These are phyloP conservation scores for Phialocephala sp. DNA, from an alignment of 2,329 filamentous ascomycete species.

Conservation along the genomic window DNA sequence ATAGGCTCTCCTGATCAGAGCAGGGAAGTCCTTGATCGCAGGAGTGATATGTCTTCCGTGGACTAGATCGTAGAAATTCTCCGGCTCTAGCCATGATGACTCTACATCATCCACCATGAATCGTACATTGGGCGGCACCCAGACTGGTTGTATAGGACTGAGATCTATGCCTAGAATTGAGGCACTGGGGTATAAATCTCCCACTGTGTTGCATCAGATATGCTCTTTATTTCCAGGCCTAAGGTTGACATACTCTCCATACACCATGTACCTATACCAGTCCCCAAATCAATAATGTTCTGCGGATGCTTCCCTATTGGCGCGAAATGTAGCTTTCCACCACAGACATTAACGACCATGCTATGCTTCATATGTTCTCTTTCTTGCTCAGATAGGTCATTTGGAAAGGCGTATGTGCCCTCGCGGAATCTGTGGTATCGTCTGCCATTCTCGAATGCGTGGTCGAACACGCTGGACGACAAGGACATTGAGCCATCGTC, in stretches of 20 bases:
- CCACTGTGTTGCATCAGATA: conserved; percentile 46
- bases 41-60: conserved; percentile 50
- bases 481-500: conserved; percentile 25
- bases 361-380: conserved; percentile 46
- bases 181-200: conserved; percentile 61
- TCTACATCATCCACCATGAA: conserved; percentile 59
- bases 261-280: conserved; percentile 64
- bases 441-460: conserved; percentile 58
- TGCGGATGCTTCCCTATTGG: conserved; percentile 47
- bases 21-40: conserved; percentile 14
- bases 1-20: conserved; percentile 16
- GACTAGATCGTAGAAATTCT: conserved; percentile 59
- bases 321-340: conserved; percentile 47
- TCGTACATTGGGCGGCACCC: conserved; percentile 73
- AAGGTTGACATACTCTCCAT: conserved; percentile 45
- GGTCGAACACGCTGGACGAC: conserved; percentile 50
- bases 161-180: conserved; percentile 66
- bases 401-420: conserved; percentile 47
- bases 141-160: conserved; percentile 66
- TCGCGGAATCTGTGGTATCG: conserved; percentile 59
- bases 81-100: conserved; percentile 50
- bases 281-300: conserved; percentile 45
- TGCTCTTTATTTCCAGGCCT: not conserved
- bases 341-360: conserved; percentile 47
- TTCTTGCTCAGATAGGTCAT: conserved; percentile 53